Evolutionary conservation across 1,284 basidiomycete species (phyloP).

Genomic region (Farysia itapuensis): DNA sequence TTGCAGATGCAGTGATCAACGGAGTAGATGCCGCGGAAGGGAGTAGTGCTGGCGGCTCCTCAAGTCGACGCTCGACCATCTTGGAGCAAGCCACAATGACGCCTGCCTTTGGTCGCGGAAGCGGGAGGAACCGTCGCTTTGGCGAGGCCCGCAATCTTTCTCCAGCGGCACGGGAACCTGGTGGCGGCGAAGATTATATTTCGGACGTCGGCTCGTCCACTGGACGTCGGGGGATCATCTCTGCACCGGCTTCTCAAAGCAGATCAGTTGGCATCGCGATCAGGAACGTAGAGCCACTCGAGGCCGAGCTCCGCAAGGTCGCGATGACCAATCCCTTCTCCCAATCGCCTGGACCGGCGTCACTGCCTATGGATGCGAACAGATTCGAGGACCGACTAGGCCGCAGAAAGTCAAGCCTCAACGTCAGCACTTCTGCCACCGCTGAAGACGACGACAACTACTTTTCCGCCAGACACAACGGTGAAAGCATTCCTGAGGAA

Average conservation of each 20-base stretch:
- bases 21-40: background rate
- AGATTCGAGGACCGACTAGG: conserved; percentile 17
- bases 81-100: conserved; percentile 32
- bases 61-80: conserved; percentile 24
- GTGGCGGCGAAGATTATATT: background rate
- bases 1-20: too few relatives aligned
- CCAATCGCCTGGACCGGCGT: conserved; percentile 33
- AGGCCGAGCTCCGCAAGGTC: conserved; percentile 16
- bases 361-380: conserved; percentile 18
- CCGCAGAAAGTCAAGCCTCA: conserved; percentile 22
- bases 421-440: conserved; percentile 18
- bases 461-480: background rate
- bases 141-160: conserved; percentile 4
- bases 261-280: conserved; percentile 27
- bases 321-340: conserved; percentile 36
- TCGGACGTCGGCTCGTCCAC: background rate
- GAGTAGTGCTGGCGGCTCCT: conserved; percentile 7
- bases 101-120: conserved; percentile 28
- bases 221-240: conserved; percentile 4
- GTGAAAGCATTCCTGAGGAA: background rate
- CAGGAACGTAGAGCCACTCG: conserved; percentile 6
- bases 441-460: background rate
- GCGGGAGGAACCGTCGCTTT: background rate
- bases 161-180: conserved; percentile 4
- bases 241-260: conserved; percentile 32